Percentiles rank a stretch among this genome's conserved stretches.
Evolutionary conservation across 176 grass and related monocot genomes (phyloP).

Genomic region (Bonia amplexicaulis): DNA sequence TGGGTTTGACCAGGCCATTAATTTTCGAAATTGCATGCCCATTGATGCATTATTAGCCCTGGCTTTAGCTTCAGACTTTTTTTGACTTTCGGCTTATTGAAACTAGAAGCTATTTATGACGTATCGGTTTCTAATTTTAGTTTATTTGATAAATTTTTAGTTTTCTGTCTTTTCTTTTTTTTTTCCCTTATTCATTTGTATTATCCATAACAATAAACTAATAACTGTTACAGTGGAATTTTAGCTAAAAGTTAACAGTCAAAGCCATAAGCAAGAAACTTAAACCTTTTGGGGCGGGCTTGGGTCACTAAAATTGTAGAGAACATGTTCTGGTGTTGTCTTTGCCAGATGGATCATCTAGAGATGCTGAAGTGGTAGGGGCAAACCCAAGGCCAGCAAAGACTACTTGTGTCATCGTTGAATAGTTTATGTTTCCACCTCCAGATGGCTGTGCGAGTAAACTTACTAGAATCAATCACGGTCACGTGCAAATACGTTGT

Average conservation of each 20-base stretch:
- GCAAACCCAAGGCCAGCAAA: background rate
- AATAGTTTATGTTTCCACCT: constrained; percentile 18
- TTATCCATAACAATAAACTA: too few relatives aligned
- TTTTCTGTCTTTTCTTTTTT: too few relatives aligned
- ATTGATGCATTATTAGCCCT: background rate
- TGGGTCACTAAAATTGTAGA: background rate
- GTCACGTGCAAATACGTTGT: constrained; percentile 32
- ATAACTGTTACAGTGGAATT: too few relatives aligned
- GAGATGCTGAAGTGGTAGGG: background rate
- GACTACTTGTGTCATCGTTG: background rate
- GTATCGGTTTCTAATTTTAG: too few relatives aligned
- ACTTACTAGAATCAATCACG: constrained; percentile 16
- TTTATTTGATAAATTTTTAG: too few relatives aligned
- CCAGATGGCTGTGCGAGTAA: constrained; percentile 25
- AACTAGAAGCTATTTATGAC: too few relatives aligned
- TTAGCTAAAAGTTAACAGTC: too few relatives aligned
- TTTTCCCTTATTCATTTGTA: too few relatives aligned
- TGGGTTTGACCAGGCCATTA: background rate
- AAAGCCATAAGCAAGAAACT: too few relatives aligned
- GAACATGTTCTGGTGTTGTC: background rate
- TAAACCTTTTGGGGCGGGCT: background rate
- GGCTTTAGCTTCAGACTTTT: too few relatives aligned
- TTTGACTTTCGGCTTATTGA: too few relatives aligned
- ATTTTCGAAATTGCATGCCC: background rate
- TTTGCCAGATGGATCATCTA: constrained; percentile 3